Base-by-base conservation (phyloP, 2,329 filamentous ascomycete genomes). In the Biscogniauxia marginata region DNA sequence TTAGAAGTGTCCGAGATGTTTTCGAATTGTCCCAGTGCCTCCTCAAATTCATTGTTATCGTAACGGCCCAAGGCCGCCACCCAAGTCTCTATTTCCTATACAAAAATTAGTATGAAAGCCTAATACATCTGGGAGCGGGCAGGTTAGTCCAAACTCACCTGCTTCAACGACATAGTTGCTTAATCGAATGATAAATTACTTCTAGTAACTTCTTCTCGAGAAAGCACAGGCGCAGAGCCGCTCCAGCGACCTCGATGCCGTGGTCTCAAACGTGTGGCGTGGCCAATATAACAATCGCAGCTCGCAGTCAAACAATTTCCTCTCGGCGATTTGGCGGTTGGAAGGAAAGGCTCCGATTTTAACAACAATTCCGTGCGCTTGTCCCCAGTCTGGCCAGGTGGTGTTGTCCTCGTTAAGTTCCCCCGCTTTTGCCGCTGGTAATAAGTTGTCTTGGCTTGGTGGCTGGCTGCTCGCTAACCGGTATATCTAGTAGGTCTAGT, bases 61-160 rank as follows among this genome's bases (percentile, higher is more conserved):
- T 99, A 99, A 71, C 88, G 88, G 67, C 80, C 86, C 54, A 99
- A 85, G 75, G 95, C 95, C 73, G 88, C 81, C 65, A 98, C 95
- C 95, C 95, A 99, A 50, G 91, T 96, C 79, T 98, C 93, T 75
- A 99, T 99, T 89, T 99, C 95, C 93, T 96, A 54, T 20, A 47
- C 2, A 16, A 39, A 39, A 20, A 21, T 39, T 18, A 45, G 57
- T 63, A 45, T 62, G 55, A 21, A 60, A 53, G 54, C 45, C 30
- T 19, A 22, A 22, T 39, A 48, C 22, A 23, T 22, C 49, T 43
- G 45, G 25, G 13, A 11, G 13, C 24, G 39, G 18, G 16, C 23
- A 30, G 18, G 16, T 11, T 22, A 44, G 30, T 39, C 13, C 11
- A 44, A 48, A 56, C 66, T 53, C 52, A 71, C 70, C 65, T 71